Percentiles rank a stretch among this genome's conserved stretches.
These are phyloP conservation scores for Phytophthora pini DNA, from an alignment of 352 stramenopile genomes.

Conservation along the genomic window DNA sequence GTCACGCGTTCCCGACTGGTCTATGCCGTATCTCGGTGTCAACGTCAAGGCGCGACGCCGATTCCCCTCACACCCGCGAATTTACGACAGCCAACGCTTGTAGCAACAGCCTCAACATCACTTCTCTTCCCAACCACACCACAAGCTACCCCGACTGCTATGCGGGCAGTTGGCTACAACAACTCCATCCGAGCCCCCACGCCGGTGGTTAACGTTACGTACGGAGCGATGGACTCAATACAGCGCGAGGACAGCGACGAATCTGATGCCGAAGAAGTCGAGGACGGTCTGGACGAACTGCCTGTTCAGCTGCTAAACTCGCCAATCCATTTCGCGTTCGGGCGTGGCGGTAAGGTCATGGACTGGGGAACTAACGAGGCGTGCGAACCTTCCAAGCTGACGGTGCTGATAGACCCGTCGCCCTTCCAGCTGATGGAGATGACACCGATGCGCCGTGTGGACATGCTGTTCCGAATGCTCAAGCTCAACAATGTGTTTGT, in stretches of 20 bases:
- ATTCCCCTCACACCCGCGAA: constrained; percentile 22
- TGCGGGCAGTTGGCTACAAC: constrained; percentile 18
- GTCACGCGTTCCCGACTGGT: constrained; percentile 65
- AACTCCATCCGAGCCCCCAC: constrained; percentile 8
- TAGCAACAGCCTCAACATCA: constrained; percentile 28
- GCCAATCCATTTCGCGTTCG: constrained; percentile 75
- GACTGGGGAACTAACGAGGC: constrained; percentile 77
- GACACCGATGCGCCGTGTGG: constrained; percentile 84
- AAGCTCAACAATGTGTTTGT: constrained; percentile 92
- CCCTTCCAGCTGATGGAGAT: constrained; percentile 88
- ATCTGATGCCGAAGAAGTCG: constrained; percentile 15
- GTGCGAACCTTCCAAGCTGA: constrained; percentile 68
- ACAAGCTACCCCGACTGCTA: constrained; percentile 21
- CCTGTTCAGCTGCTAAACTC: constrained; percentile 48
- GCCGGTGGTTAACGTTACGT: constrained; percentile 22
- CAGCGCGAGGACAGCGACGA: constrained; percentile 12
- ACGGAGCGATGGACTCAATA: constrained; percentile 34
- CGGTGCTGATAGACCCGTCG: constrained; percentile 78
- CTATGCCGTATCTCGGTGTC: constrained; percentile 64
- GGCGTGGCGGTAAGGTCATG: constrained; percentile 76
- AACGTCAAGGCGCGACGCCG: constrained; percentile 28
- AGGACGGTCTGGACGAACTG: constrained; percentile 23
- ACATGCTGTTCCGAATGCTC: constrained; percentile 90
- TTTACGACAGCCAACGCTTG: constrained; percentile 9
- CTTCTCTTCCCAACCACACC: constrained; percentile 38